A percentile compares a stretch with the other conserved stretches of the same genome.
phyloP scores from a whole-genome alignment of 371 early-diverging fungal genomes.

The Circinella minor region DNA sequence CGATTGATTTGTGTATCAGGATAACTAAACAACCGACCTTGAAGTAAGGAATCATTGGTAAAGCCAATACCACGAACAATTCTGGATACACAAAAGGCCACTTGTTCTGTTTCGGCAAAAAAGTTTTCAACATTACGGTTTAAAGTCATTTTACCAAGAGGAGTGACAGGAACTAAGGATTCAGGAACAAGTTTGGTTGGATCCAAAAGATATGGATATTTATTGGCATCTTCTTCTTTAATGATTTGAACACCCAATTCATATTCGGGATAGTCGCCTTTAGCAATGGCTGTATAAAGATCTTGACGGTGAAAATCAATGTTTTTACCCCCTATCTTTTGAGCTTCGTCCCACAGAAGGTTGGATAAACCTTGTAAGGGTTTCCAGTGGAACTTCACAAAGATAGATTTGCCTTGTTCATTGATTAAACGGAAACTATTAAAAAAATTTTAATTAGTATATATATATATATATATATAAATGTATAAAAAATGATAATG shows the following conservation, averaged over 20 bases:
- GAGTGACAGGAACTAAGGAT: constrained; percentile 45
- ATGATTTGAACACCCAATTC: constrained; percentile 57
- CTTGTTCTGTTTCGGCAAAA: constrained; percentile 63
- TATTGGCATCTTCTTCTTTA: constrained; percentile 40
- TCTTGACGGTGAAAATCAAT: constrained; percentile 57
- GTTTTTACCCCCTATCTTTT: constrained; percentile 53
- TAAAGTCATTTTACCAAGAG: constrained; percentile 55
- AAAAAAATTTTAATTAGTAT: not conserved
- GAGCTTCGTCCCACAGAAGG: constrained; percentile 57
- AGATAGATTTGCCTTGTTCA: constrained; percentile 38
- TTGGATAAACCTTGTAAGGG: constrained; percentile 48
- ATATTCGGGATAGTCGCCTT: constrained; percentile 57
- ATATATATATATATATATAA: not conserved
- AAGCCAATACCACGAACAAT: constrained; percentile 57
- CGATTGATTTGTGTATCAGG: constrained; percentile 59
- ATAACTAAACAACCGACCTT: constrained; percentile 58
- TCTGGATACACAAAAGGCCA: constrained; percentile 41
- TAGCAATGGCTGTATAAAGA: constrained; percentile 47
- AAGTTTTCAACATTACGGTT: constrained; percentile 60
- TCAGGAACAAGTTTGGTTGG: constrained; percentile 62
- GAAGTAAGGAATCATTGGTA: constrained; percentile 58
- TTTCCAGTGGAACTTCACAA: constrained; percentile 61
- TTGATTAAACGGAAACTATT: constrained; percentile 49
- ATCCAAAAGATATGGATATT: constrained; percentile 55
- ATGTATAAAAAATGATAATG: not conserved